Evolutionary conservation across 2,329 filamentous ascomycete genomes (phyloP), one percentile per base, ranked within the genome.

Genomic region (Trichophyton simii): DNA sequence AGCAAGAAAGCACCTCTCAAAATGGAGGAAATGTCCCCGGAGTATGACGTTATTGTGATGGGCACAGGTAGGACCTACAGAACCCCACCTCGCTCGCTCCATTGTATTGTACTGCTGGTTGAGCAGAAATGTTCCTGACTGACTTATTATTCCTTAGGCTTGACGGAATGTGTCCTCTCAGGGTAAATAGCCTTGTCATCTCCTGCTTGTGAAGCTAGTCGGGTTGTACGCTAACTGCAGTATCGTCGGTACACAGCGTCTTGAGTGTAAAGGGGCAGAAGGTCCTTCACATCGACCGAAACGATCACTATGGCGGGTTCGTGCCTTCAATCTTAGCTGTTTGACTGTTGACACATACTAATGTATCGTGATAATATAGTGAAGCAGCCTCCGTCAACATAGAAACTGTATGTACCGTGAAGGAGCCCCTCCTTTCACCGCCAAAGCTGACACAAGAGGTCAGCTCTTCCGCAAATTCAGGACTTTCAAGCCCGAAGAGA

Each of bases 11-110:
- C 22, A 22, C 36, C 20, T 18, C 18, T 42, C 78, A 59, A 48
- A n/a, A 97, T 97, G 94, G 94, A 97, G 75, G 94, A 97, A 79
- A 96, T 99, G 74, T 90, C 91, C 69, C 89, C 90, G 74, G 91
- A 96, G 79, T 99, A 99, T 83, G 94, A 99, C 83, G 89, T 96
- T 77, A 86, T 99, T 75, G 94, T 99, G 75, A 85, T 99, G 75
- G 94, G 94, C 83, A 99, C 94, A 76, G 91, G 91, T 96, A 82
- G 73, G 41, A 44, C 13, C 28, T 69, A 71, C 64, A 72, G 75
- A 72, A 72, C 70, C 71, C 72, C 66, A 67, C 61, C 63, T 22
- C 15, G 11, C 31, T 42, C 34, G 57, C 60, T 67, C 59, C 61
- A 60, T 71, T 66, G 69, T 66, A 50, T 50, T 38, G 34, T 38